These are phyloP conservation scores for Diaporthe ilicicola DNA, from an alignment of 2,329 filamentous ascomycete genomes.

Conservation along the genomic window DNA sequence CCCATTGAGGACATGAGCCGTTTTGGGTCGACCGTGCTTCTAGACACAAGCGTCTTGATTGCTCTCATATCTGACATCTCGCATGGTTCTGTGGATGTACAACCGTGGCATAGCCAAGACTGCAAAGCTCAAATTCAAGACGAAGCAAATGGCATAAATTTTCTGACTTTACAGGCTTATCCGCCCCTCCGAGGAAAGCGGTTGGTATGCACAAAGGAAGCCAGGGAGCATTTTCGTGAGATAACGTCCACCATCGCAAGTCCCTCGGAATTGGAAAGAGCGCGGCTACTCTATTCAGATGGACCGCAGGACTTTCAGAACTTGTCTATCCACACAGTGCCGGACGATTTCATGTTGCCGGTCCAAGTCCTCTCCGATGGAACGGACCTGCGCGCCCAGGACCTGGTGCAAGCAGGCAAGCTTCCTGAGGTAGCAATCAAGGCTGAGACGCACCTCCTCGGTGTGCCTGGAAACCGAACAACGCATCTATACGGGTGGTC, in stretches of 20 bases:
- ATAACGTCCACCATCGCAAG: constrained; percentile 73
- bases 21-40: constrained; percentile 55
- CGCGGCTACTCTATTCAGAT: constrained; percentile 61
- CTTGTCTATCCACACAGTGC: constrained; percentile 23
- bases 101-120: constrained; percentile 59
- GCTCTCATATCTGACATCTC: constrained; percentile 79
- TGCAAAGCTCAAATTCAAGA: constrained; percentile 74
- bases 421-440: constrained; percentile 26
- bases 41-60: constrained; percentile 76
- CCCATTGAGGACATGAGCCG: constrained; percentile 34
- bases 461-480: constrained; percentile 21
- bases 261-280: constrained; percentile 65
- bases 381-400: not conserved
- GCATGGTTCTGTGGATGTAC: constrained; percentile 53
- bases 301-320: constrained; percentile 17
- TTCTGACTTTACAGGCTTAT: constrained; percentile 63
- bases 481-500: constrained; percentile 27
- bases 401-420: constrained; percentile 9
- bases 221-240: constrained; percentile 71
- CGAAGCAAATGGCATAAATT: constrained; percentile 64
- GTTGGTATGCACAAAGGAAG: constrained; percentile 73
- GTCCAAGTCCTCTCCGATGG: constrained; percentile 20
- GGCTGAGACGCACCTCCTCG: constrained; percentile 22
- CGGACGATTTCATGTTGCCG: constrained; percentile 27
- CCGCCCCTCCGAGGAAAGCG: constrained; percentile 63